phyloP scores from a whole-genome alignment of 2,329 filamentous ascomycete species.

The Monosporascus sp. region DNA sequence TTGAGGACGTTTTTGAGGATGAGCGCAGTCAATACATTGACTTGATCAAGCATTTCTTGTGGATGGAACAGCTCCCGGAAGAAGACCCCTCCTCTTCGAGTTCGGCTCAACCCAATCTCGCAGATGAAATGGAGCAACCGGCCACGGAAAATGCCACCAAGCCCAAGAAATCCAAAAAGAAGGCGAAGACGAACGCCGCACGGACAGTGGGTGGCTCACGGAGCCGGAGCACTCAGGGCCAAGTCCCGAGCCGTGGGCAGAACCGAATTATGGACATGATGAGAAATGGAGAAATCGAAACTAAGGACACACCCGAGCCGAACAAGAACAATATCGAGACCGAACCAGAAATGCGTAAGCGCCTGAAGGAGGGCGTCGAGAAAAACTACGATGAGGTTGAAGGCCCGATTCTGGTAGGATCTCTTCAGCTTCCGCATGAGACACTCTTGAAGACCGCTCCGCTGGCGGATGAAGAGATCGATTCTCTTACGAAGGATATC shows the following conservation, averaged over 20 bases:
- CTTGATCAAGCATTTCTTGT: slow-evolving; percentile 39
- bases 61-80: slow-evolving; percentile 26
- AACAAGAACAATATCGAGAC: slow-evolving; percentile 38
- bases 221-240: not conserved
- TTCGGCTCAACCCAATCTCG: not conserved
- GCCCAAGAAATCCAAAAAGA: slow-evolving; percentile 30
- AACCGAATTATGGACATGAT: slow-evolving; percentile 13
- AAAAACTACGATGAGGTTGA: slow-evolving; percentile 25
- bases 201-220: slow-evolving; percentile 1
- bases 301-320: slow-evolving; percentile 16
- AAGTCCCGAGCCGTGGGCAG: slow-evolving; percentile 7
- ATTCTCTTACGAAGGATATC: slow-evolving; percentile 36
- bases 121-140: slow-evolving; percentile 1
- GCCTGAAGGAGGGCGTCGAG: slow-evolving; percentile 33
- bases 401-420: slow-evolving; percentile 29
- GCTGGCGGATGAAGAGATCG: slow-evolving; percentile 36
- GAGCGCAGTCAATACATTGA: slow-evolving; percentile 37
- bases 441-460: slow-evolving; percentile 29
- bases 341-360: slow-evolving; percentile 30
- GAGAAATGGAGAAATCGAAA: not conserved
- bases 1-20: slow-evolving; percentile 40
- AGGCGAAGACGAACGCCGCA: slow-evolving; percentile 13
- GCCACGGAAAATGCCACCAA: slow-evolving; percentile 12
- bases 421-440: slow-evolving; percentile 23
- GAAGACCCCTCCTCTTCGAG: slow-evolving; percentile 1